Conservation (phyloP, 2,329 filamentous ascomycete genomes). For the Trichoderma pleuroti region DNA sequence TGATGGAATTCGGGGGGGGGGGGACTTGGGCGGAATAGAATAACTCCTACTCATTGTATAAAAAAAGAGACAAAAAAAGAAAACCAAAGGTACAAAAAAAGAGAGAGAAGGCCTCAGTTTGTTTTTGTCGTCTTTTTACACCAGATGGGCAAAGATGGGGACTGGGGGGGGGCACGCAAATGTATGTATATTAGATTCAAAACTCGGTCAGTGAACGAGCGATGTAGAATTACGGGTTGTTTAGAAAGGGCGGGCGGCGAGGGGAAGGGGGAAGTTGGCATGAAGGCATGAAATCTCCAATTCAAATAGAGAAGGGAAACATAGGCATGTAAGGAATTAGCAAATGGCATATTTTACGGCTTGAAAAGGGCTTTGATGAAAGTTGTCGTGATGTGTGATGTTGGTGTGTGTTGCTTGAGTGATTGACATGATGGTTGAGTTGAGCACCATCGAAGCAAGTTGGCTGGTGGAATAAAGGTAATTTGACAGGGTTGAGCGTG, state of each 20-base stretch:
- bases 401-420: not conserved
- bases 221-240: not conserved
- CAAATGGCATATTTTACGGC: not conserved
- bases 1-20: not conserved
- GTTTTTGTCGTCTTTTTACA: not conserved
- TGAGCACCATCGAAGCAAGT: not conserved
- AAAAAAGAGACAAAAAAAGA: not conserved
- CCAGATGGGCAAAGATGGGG: not conserved
- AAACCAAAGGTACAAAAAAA: not conserved
- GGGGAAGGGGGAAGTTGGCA: not conserved
- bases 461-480: not conserved
- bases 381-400: not conserved
- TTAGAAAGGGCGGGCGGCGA: not conserved
- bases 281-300: not conserved
- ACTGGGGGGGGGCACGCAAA: no score
- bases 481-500: not conserved
- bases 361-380: not conserved
- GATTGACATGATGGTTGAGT: not conserved
- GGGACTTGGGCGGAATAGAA: not conserved
- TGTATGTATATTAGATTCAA: slow-evolving; percentile 2
- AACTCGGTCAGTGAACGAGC: not conserved
- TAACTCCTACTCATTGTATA: slow-evolving; percentile 19
- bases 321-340: not conserved
- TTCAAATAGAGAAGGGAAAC: not conserved
- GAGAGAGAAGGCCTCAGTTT: not conserved